Base-by-base conservation (phyloP, 176 grass and related monocot species). In the Raddia distichophylla region DNA sequence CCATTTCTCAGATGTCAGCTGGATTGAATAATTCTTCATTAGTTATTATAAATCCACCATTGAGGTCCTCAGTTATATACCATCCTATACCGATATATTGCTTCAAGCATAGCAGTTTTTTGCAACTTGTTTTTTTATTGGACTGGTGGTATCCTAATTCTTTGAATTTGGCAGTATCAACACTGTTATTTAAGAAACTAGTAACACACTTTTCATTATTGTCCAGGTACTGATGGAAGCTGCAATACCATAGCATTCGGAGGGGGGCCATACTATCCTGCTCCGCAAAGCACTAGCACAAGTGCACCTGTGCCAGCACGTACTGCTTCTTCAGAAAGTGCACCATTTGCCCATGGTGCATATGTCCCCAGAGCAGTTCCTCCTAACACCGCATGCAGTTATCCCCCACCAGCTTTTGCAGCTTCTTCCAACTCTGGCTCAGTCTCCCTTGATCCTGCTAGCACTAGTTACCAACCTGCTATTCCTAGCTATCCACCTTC, bases 181-280 rank as follows among this genome's bases (percentile, higher is more conserved):
- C 11, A 59, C 54, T 69, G 42, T 73, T 49, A 17, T 60, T 79
- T 42, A 80, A 84, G 33, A 81, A 63, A 45, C 35, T 74, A 60
- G 19, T 18, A 75, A 7, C 10, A 19, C 81, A 65, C 37, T 77
- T 65, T 32, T n/a, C 12, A 2, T 65, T 57, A 13, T 49, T 68
- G 10, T 62, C 66, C 42, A 78, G 80, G 74, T 16, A 79, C 45
- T 13, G 47, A 55, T 53, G 76, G 57, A 63, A 86, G 47, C 27
- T 27, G 27, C 77, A 76, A 22, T 74, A 82, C 84, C 51, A 44
- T 71, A 49, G 3, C 75, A 69, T 78, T 85, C 53, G 83, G 85
- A 76, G 82, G 85, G 75, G 79, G 84, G 43, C 53, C 40, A 75
- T 90, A 86, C 63, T 71, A 79, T 69, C 60, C 87, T 84, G 72